Evolutionary conservation across 2,329 filamentous ascomycete genomes (phyloP), one percentile per base, ranked within the genome.

Genomic region (Tolypocladium endophyticum): DNA sequence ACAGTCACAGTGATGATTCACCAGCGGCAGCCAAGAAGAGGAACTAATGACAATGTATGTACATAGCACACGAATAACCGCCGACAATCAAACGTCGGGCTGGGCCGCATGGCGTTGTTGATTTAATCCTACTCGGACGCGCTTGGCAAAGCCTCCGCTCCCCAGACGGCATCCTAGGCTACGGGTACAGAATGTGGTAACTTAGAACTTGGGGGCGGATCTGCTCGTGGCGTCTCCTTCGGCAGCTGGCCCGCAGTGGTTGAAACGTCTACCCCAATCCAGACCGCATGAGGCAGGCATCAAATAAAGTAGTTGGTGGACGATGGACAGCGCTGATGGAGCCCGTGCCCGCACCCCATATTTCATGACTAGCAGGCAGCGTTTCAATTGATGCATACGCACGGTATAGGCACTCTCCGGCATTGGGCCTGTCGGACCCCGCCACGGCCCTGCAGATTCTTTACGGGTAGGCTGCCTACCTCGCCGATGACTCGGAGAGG

Each of bases 321-420:
- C 25, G 43, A 47, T 28, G 43, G 9, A 14, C 43, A 18, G 2
- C 25, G 2, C n/a, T 14, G 43, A 47, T 47, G 43, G 43, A 47
- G 43, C 43, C 23, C 9, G 43, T 47, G 23, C 23, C 25, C 18
- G 25, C 8, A 14, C 12, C 45, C 45, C 45, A 50, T 33, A 33
- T 52, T 52, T 33, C 47, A 52, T 52, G 47, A 52, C 47, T 33
- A 52, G 47, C 16, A 11, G 28, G 23, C 18, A 7, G 35, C 41
- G 33, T n/a, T 60, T 63, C 62, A 61, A 60, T 67, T 65, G 57
- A 57, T 66, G 61, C 63, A 68, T 66, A 62, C 41, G n/a, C 43
- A 52, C 60, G 57, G 35, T 64, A 66, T 68, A 68, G 66, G 65
- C 66, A 67, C 62, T 57, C 64, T 67, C 65, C 66, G 67, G 54